These are phyloP conservation scores for Diaporthe sp. DNA, from an alignment of 2,329 filamentous ascomycete genomes.

Conservation along the genomic window DNA sequence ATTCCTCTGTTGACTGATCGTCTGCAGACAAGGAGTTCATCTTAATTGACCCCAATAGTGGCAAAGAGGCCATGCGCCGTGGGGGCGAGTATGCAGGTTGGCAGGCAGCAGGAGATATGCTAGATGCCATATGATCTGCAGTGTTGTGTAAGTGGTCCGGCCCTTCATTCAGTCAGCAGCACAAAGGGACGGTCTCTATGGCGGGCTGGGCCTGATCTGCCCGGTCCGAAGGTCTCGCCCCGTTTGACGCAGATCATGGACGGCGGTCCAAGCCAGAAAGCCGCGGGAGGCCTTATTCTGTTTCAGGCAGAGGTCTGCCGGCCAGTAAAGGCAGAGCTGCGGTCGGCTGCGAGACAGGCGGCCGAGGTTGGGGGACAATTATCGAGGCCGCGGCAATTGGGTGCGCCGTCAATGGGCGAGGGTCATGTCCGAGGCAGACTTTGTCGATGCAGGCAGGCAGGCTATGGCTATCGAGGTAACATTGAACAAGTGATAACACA, in stretches of 20 bases:
- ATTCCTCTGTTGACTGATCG: not conserved
- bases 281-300: constrained; percentile 11
- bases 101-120: not conserved
- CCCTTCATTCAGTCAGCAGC: constrained; percentile 13
- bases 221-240: constrained; percentile 7
- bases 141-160: not conserved
- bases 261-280: not conserved
- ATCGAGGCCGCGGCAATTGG: not conserved
- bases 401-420: not conserved
- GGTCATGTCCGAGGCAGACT: constrained; percentile 3
- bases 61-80: not conserved
- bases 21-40: not conserved
- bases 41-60: not conserved
- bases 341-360: constrained; percentile 17
- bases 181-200: not conserved
- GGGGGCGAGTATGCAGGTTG: not conserved
- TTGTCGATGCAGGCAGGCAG: not conserved
- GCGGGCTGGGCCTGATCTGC: constrained; percentile 9
- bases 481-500: not conserved
- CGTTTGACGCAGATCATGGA: not conserved
- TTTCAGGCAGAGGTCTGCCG: constrained; percentile 26
- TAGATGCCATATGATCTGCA: not conserved
- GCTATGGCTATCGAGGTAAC: not conserved
- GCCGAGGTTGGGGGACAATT: constrained; percentile 20
- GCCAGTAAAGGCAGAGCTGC: constrained; percentile 2